Evolutionary conservation across 257 asterid species (phyloP).

Genomic region (Coffea canephora): DNA sequence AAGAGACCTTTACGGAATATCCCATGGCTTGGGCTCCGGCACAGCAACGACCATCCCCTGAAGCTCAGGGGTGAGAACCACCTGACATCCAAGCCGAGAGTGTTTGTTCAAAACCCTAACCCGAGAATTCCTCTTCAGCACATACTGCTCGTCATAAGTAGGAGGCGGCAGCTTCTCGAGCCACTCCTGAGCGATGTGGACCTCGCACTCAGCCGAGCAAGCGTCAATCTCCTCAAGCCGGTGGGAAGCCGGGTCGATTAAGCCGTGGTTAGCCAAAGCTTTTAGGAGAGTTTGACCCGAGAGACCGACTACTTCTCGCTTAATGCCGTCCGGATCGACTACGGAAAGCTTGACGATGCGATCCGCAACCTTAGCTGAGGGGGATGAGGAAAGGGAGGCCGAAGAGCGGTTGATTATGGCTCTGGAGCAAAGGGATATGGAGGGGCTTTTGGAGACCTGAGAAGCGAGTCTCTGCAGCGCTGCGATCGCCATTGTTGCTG

Average conservation of each 20-base stretch:
- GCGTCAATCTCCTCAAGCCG: slow-evolving; percentile 93
- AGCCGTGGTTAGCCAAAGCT: slow-evolving; percentile 67
- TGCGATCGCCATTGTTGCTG: slow-evolving; percentile 35
- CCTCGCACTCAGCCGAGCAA: slow-evolving; percentile 98
- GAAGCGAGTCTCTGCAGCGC: slow-evolving; percentile 35
- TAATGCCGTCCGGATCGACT: slow-evolving; percentile 74
- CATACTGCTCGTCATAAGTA: slow-evolving; percentile 51
- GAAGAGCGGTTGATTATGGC: slow-evolving; percentile 30
- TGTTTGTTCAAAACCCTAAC: slow-evolving; percentile 45
- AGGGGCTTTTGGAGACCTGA: slow-evolving; percentile 31
- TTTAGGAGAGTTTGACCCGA: slow-evolving; percentile 83
- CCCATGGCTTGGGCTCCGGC: slow-evolving; percentile 57
- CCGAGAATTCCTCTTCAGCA: slow-evolving; percentile 61
- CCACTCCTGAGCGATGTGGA: slow-evolving; percentile 97
- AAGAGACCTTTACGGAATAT: slow-evolving; percentile 31
- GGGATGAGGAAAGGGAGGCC: slow-evolving; percentile 28
- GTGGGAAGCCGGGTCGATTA: slow-evolving; percentile 91
- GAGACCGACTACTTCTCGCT: slow-evolving; percentile 58
- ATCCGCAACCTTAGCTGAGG: slow-evolving; percentile 80
- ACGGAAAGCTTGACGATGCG: slow-evolving; percentile 82
- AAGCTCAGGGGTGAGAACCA: slow-evolving; percentile 41
- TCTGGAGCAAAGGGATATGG: slow-evolving; percentile 26
- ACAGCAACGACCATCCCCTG: slow-evolving; percentile 48
- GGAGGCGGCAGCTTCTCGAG: slow-evolving; percentile 83
- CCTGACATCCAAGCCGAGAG: slow-evolving; percentile 49